Conservation (phyloP, 2,329 filamentous ascomycete genomes). For the Ilyonectria mors-panacis region DNA sequence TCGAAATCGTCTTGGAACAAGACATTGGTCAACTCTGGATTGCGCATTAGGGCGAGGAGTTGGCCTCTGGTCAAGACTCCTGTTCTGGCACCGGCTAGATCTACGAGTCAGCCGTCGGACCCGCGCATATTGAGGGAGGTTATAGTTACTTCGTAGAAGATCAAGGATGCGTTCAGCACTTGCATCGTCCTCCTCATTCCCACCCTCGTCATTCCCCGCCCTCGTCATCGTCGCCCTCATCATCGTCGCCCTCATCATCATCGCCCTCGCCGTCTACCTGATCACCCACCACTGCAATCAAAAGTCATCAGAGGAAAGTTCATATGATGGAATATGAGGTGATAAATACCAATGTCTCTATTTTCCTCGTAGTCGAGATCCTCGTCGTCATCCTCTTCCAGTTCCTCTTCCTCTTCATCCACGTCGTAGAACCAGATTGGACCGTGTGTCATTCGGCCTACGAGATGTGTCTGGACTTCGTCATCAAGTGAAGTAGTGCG, state of each 20-base stretch:
- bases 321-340: neutral
- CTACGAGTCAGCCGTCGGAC: constrained; percentile 17
- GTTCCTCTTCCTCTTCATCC: constrained; percentile 49
- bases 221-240: constrained; percentile 45
- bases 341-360: constrained; percentile 41
- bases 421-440: constrained; percentile 34
- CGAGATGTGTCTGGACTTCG: constrained; percentile 19
- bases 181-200: constrained; percentile 46
- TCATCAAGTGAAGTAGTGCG: constrained; percentile 20
- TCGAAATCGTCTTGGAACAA: constrained; percentile 57
- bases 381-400: constrained; percentile 50
- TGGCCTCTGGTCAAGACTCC: constrained; percentile 55
- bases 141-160: constrained; percentile 49
- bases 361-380: constrained; percentile 46
- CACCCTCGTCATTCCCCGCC: constrained; percentile 38
- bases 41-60: constrained; percentile 58
- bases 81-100: constrained; percentile 45
- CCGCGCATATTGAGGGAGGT: neutral
- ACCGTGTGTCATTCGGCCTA: constrained; percentile 30
- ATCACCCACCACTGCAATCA: constrained; percentile 27
- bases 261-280: constrained; percentile 36
- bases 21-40: constrained; percentile 55
- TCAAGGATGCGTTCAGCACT: constrained; percentile 51
- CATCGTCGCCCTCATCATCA: constrained; percentile 40
- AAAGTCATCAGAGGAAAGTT: constrained; percentile 2